These are phyloP conservation scores for Aspergillus heteromorphus DNA, from an alignment of 495 filamentous ascomycete species.

Conservation along the genomic window DNA sequence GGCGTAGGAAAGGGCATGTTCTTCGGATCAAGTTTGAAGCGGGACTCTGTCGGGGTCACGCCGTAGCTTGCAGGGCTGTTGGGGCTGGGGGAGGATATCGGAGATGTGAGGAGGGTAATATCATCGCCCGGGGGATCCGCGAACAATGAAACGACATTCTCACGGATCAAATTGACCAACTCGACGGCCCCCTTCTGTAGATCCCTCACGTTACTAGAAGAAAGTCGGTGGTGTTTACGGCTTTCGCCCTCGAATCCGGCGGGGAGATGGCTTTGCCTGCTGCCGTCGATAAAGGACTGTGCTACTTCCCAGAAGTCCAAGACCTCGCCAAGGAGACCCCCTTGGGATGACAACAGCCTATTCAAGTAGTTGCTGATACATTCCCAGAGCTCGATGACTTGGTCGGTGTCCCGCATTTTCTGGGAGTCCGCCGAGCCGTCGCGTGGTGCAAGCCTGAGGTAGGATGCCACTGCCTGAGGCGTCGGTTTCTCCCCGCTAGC, in stretches of 20 bases:
- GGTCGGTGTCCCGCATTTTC: constrained; percentile 61
- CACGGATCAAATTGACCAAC: constrained; percentile 73
- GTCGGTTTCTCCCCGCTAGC: constrained; percentile 65
- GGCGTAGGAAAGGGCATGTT: constrained; percentile 74
- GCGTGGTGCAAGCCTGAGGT: constrained; percentile 65
- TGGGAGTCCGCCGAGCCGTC: constrained; percentile 51
- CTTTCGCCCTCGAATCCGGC: constrained; percentile 80
- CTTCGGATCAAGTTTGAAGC: constrained; percentile 72
- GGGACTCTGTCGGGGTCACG: constrained; percentile 52
- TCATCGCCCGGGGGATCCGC: constrained; percentile 88
- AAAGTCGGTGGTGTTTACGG: constrained; percentile 76
- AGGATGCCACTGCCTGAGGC: constrained; percentile 60
- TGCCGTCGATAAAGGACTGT: constrained; percentile 84
- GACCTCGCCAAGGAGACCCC: constrained; percentile 81
- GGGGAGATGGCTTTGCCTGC: constrained; percentile 73
- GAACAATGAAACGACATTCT: constrained; percentile 74
- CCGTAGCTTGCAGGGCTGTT: constrained; percentile 54
- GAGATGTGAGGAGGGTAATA: constrained; percentile 76
- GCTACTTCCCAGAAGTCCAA: constrained; percentile 92
- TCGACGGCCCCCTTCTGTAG: constrained; percentile 75
- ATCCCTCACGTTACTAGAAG: constrained; percentile 60
- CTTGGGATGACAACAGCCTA: constrained; percentile 60
- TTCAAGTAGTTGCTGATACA: constrained; percentile 66
- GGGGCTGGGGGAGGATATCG: constrained; percentile 66
- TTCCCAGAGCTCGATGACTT: constrained; percentile 87